Evolutionary conservation across 306 rosid genomes (phyloP), one percentile per base, ranked within the genome.

Genomic region (Begonia loranthoides): DNA sequence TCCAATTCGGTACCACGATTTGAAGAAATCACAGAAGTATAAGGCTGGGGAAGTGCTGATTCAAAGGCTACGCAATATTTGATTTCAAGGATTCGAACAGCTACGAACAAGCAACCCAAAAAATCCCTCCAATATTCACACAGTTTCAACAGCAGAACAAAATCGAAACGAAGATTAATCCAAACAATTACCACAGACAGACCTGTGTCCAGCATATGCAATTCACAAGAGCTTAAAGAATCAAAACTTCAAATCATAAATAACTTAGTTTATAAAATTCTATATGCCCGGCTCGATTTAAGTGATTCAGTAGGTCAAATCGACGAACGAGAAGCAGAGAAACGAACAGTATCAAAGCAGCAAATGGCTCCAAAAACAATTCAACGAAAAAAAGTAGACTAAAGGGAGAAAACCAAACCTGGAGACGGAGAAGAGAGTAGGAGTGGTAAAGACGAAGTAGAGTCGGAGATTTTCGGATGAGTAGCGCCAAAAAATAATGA

Each of bases 381-480:
- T 14, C 12, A 16, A 45, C n/a, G 16, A 40, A 9, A 49, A 36
- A 9, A 36, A 61, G 50, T 57, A 2, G 36, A 28, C 36, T 51
- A 12, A 55, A 64, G 62, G n/a, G 4, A 12, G 47, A 67, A 49
- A 68, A 57, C 22, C 65, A 73, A 55, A 58, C 66, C 67, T 47
- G 70, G 50, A 52, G 6, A 48, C 12, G 49, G 45, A 72, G 71
- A 72, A 77, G 71, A 76, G 73, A 62, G 73, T n/a, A 68, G 47
- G 52, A 50, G 41, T 28, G 16, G 33, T 9, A 28, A 3, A 51
- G 17, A 69, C 17, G 56, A 56, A 49, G 5, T 10, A 11, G 6
- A 43, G n/a, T 11, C 10, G n/a, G 47, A 10, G 13, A 43, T 12
- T 10, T 43, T 43, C 15, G 47, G 47, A 12, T 12, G 4, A 10